Evolutionary conservation across 2,329 filamentous ascomycete genomes (phyloP), one percentile per base, ranked within the genome.

Genomic region (Cordyceps cateniannulata): DNA sequence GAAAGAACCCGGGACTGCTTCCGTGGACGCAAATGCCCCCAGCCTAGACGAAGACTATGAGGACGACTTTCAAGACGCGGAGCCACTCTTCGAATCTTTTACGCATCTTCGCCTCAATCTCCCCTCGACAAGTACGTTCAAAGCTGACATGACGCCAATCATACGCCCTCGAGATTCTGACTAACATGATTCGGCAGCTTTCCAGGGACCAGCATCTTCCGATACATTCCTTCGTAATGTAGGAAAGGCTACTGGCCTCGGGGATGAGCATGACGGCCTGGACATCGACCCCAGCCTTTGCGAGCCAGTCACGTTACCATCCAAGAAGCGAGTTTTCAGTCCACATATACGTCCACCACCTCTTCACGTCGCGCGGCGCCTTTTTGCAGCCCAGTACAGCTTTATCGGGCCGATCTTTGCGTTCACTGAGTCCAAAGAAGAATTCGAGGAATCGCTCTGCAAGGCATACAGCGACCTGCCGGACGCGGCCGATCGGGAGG

Each of bases 361-460:
- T 0, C 72, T 77, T 12, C 77, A 81, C 35, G 77, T 81, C 63
- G 80, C 80, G 0, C 79, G 77, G 56, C 72, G 79, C 16, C 71
- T 81, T 2, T 82, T 80, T 62, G 73, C 75, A 29, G 77, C 80
- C 0, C 82, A 84, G 61, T 81, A 83, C 66, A 75, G 75, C 38
- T 84, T 82, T 59, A 83, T 84, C 20, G 81, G 81, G 12, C 83
- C 81, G 16, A 84, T 84, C 10, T 84, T 84, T 62, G 77, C 79
- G 12, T 79, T 84, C 49, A 75, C 79, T 0, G 75, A 79, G 27
- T 78, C 79, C 2, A 65, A 64, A 0, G 66, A 71, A 3, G 68
- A 74, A 18, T 83, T 83, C 57, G 79, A 82, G 62, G 65, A 69
- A 40, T 72, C 77, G 27, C 70, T 84, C 0, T 63, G 72, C 16